Percentiles rank a stretch among this genome's conserved stretches.
These are phyloP conservation scores for Protomyces inundatus DNA, from an alignment of 1,139 yeast species.

Conservation along the genomic window DNA sequence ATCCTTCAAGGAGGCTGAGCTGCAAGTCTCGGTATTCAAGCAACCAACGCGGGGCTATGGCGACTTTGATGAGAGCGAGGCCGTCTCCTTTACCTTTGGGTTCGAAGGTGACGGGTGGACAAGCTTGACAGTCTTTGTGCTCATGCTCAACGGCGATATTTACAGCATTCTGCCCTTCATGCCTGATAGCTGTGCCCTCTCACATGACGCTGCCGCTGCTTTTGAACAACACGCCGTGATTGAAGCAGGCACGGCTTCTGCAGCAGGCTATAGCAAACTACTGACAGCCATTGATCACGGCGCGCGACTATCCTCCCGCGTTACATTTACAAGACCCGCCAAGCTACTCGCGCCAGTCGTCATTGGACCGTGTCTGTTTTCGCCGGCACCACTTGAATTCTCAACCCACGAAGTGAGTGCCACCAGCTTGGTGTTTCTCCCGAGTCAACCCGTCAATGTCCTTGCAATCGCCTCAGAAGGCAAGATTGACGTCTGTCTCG, in stretches of 20 bases:
- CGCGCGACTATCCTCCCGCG: conserved; percentile 1
- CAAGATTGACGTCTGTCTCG: conserved; percentile 27
- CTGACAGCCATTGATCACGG: conserved; percentile 13
- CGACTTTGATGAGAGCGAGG: conserved; percentile 21
- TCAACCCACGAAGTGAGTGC: conserved; percentile 8
- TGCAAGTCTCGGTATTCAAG: not conserved
- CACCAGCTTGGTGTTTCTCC: conserved; percentile 10
- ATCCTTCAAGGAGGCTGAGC: conserved; percentile 25
- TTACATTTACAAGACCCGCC: conserved; percentile 5
- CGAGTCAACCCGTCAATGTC: conserved; percentile 16
- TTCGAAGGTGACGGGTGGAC: conserved; percentile 27
- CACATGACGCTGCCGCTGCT: conserved; percentile 1
- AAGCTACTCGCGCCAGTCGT: conserved; percentile 7
- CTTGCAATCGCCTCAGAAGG: conserved; percentile 27
- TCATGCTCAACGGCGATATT: conserved; percentile 23
- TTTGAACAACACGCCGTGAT: conserved; percentile 8
- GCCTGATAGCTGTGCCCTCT: conserved; percentile 10
- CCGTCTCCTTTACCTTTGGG: conserved; percentile 23
- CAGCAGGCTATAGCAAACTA: not conserved
- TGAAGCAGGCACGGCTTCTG: conserved; percentile 12
- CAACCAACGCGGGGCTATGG: not conserved
- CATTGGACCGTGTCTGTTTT: conserved; percentile 25
- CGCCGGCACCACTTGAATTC: conserved; percentile 28
- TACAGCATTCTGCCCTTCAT: conserved; percentile 19
- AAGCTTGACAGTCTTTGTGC: conserved; percentile 12